phyloP scores from a whole-genome alignment of 768 basidiomycete genomes.

The Macrolepiota dolichaula region DNA sequence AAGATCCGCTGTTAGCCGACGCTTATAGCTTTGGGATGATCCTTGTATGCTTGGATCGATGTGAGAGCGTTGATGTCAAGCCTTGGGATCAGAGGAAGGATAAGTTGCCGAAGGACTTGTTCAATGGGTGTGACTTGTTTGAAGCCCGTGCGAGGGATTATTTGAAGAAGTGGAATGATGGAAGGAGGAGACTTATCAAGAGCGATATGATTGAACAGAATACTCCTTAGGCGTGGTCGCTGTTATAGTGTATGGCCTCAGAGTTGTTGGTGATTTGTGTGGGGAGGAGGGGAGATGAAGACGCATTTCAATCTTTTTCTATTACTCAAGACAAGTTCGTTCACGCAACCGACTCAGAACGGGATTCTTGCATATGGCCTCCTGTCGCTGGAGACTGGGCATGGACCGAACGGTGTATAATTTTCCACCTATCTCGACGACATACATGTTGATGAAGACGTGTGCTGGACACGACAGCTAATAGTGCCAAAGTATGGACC shows the following conservation, averaged over 20 bases:
- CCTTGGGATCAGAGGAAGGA: constrained; percentile 83
- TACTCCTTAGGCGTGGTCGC: neutral
- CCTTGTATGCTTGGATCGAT: constrained; percentile 72
- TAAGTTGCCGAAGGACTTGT: constrained; percentile 59
- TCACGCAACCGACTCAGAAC: neutral
- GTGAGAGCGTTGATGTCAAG: constrained; percentile 72
- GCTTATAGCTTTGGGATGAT: constrained; percentile 88
- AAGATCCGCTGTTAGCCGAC: constrained; percentile 74
- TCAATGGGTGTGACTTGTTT: constrained; percentile 64
- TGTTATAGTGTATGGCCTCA: too few species aligned
- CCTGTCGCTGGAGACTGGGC: neutral
- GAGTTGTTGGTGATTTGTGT: neutral
- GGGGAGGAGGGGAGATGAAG: neutral
- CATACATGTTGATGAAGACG: neutral
- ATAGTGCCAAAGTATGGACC: neutral
- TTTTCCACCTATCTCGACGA: neutral
- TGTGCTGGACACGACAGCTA: neutral
- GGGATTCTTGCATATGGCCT: too few species aligned
- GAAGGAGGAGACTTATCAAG: constrained; percentile 53
- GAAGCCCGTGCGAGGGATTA: constrained; percentile 58
- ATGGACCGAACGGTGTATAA: neutral
- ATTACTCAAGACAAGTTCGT: neutral
- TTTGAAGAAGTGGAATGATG: constrained; percentile 51
- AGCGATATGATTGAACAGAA: constrained; percentile 47
- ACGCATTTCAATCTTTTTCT: neutral